Conservation (phyloP, 768 basidiomycete species). For the Leccinum incarnatum region DNA sequence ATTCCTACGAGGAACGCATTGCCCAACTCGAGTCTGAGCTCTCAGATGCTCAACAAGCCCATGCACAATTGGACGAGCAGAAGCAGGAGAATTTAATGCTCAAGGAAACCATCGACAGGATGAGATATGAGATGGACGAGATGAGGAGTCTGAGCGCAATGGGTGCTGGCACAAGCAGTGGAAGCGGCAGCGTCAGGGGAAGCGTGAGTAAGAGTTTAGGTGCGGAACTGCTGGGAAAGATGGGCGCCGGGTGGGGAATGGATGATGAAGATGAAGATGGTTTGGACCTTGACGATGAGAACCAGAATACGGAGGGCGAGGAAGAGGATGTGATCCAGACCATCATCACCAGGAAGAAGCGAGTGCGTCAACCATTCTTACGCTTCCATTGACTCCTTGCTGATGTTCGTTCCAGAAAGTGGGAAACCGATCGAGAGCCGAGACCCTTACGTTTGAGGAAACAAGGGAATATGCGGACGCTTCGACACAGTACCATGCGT, state of each 20-base stretch:
- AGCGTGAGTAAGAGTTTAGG: conserved; percentile 74
- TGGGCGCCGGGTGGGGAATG: conserved; percentile 45
- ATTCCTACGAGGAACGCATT: conserved; percentile 70
- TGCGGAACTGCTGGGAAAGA: conserved; percentile 65
- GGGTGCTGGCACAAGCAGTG: conserved; percentile 40
- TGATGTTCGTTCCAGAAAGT: conserved; percentile 52
- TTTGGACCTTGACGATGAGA: conserved; percentile 37
- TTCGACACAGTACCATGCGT: conserved; percentile 65
- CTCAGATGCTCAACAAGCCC: conserved; percentile 62
- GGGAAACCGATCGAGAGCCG: conserved; percentile 51
- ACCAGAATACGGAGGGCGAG: conserved; percentile 61
- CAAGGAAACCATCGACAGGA: conserved; percentile 94
- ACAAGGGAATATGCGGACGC: conserved; percentile 75
- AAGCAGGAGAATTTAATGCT: conserved; percentile 92
- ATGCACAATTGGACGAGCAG: conserved; percentile 80
- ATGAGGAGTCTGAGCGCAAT: conserved; percentile 53
- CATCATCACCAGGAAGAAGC: conserved; percentile 82
- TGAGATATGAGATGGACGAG: conserved; percentile 94
- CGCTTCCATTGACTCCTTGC: conserved; percentile 7
- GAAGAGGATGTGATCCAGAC: conserved; percentile 72
- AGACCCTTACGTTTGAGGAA: conserved; percentile 51
- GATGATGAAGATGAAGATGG: conserved; percentile 42
- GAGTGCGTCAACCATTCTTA: conserved; percentile 42
- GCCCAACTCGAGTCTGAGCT: conserved; percentile 71
- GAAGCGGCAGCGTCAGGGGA: conserved; percentile 47